phyloP scores from a whole-genome alignment of 306 rosid genomes.

The Castanopsis chinensis region DNA sequence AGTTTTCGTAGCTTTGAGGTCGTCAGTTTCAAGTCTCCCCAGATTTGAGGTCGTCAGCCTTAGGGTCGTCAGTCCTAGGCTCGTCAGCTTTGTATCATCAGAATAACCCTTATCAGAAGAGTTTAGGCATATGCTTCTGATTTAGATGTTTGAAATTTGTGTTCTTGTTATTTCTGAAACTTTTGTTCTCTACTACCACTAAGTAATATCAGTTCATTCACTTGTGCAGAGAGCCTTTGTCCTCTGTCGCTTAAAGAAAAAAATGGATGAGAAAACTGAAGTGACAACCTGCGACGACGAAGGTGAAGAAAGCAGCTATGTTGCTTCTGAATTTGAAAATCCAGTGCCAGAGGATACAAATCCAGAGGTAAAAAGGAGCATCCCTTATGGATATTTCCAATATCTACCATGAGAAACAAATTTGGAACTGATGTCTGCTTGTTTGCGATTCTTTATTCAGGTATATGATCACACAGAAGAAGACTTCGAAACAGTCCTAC shows the following conservation, averaged over 20 bases:
- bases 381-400: neutral
- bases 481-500: conserved; percentile 3
- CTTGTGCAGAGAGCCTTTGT: conserved; percentile 47
- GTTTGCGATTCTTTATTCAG: conserved; percentile 21
- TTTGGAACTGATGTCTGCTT: conserved; percentile 6
- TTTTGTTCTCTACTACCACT: neutral
- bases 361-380: conserved; percentile 32
- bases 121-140: neutral
- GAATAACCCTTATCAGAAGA: no score
- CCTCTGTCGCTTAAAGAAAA: conserved; percentile 44
- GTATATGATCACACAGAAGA: neutral
- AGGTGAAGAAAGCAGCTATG: conserved; percentile 27
- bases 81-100: no score
- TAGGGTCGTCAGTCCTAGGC: no score
- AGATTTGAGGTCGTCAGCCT: no score
- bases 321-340: conserved; percentile 16
- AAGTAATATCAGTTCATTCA: conserved; percentile 3
- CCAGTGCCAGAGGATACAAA: neutral
- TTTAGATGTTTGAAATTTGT: neutral
- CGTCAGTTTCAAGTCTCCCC: no score
- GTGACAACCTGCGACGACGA: conserved; percentile 12
- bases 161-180: neutral
- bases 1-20: no score
- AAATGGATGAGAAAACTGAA: conserved; percentile 9
- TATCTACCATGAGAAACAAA: conserved; percentile 6